These are phyloP conservation scores for Agarophyton chilense DNA, from an alignment of 23 red algal genomes.

Conservation along the genomic window DNA sequence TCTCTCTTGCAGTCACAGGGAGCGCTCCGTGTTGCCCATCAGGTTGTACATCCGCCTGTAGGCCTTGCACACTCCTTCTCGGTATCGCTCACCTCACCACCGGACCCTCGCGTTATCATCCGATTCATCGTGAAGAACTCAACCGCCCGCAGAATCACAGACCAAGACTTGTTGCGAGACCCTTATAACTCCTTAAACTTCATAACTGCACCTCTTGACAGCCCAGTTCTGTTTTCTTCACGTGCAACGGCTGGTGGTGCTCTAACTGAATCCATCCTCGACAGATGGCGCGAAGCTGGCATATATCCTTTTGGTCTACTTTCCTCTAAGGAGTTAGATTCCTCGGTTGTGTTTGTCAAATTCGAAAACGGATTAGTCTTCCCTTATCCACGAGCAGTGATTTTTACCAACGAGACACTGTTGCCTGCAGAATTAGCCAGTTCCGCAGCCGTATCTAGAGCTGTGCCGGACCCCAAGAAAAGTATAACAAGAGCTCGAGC, in stretches of 20 bases:
- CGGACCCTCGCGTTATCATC: conserved; percentile 18
- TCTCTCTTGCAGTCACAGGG: too few species aligned
- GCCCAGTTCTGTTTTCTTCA: not conserved
- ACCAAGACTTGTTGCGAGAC: conserved; percentile 11
- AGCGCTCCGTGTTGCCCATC: too few species aligned
- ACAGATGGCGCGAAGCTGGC: conserved; percentile 58
- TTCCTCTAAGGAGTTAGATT: not conserved
- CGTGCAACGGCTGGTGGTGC: conserved; percentile 51
- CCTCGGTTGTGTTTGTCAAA: too few species aligned
- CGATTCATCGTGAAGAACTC: conserved; percentile 15
- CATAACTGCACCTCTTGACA: too few species aligned
- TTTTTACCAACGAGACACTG: too few species aligned
- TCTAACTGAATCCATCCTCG: conserved; percentile 36
- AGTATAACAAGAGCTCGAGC: not conserved
- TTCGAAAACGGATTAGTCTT: too few species aligned
- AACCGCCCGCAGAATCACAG: conserved; percentile 1
- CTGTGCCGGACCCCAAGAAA: not conserved
- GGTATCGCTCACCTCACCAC: not conserved
- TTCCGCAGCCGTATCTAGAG: too few species aligned
- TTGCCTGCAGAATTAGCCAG: too few species aligned
- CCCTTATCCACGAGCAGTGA: too few species aligned
- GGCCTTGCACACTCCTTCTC: conserved; percentile 42
- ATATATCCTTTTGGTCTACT: conserved; percentile 1
- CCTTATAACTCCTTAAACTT: not conserved
- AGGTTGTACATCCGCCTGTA: conserved; percentile 27